Evolutionary conservation across 2,329 filamentous ascomycete species (phyloP).

Genomic region (Amylocarpus encephaloides): DNA sequence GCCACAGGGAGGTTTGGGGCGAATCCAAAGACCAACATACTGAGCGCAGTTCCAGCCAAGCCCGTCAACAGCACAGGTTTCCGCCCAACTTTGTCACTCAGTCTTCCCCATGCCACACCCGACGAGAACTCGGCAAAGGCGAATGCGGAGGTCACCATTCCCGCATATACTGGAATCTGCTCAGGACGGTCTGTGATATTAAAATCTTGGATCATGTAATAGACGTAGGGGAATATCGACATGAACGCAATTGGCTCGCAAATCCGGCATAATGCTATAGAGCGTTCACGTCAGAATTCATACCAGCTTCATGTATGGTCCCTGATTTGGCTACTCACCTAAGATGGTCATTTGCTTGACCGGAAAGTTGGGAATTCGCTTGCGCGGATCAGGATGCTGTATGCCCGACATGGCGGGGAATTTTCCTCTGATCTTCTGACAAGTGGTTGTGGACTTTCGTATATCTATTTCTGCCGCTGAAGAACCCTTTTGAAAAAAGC

Average conservation of each 20-base stretch:
- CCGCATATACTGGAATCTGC: conserved; percentile 85
- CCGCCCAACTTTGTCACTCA: conserved; percentile 86
- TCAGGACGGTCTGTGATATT: conserved; percentile 70
- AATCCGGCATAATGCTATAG: conserved; percentile 79
- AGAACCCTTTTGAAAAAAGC: not conserved
- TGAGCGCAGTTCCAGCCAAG: conserved; percentile 84
- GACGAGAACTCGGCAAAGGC: conserved; percentile 93
- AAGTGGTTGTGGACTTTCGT: not conserved
- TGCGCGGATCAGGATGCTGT: conserved; percentile 28
- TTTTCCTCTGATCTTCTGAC: conserved; percentile 7
- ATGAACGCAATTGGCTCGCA: conserved; percentile 99
- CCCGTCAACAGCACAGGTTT: conserved; percentile 89
- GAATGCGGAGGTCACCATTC: conserved; percentile 94
- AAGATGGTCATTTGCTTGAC: conserved; percentile 46
- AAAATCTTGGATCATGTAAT: conserved; percentile 95
- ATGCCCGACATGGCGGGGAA: conserved; percentile 20
- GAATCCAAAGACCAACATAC: conserved; percentile 90
- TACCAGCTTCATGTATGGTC: not conserved
- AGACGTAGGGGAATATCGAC: conserved; percentile 98
- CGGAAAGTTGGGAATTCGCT: conserved; percentile 35
- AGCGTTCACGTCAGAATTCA: not conserved
- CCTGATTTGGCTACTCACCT: conserved; percentile 34
- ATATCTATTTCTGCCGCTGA: too few species aligned
- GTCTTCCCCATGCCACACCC: conserved; percentile 83
- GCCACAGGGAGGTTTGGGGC: conserved; percentile 75